Base-by-base conservation (phyloP, 169 alveolate species). In the Eimeria nieschulzi region DNA sequence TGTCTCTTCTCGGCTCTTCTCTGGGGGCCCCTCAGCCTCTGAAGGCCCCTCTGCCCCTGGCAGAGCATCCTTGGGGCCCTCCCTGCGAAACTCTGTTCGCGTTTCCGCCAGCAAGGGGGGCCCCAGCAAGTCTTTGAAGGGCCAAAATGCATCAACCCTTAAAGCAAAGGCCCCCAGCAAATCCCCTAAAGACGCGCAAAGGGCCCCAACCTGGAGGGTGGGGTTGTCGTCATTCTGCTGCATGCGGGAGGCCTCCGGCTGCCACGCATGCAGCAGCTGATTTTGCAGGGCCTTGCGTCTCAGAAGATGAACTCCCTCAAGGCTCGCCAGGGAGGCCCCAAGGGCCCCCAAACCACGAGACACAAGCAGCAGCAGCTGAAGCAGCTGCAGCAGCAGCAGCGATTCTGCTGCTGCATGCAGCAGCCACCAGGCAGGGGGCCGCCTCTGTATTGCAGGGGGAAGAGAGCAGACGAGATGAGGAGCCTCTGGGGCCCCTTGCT, bases 331-430 rank as follows among this genome's bases (percentile, higher is more conserved):
- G 5, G 68, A 12, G 15, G n/a, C 68, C 15, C 23, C n/a, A 19
- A 59, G 68, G 68, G 23, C 68, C 68, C 68, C n/a, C 68, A 59
- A 33, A 33, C 46, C 46, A 0, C 46, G 46, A 33, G 46, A 12
- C 68, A 59, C 68, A 15, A 1, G 68, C 68, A 59, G 68, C 68
- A 59, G 68, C 68, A 59, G 68, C 68, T 15, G 68, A 1, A 59
- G n/a, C 23, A 59, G 68, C 68, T 59, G 68, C 68, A 15, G 68
- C 68, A 59, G 68, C 68, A 59, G 68, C 68, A 2, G 68, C 68
- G 68, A 12, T 19, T 59, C 68, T 59, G 68, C 68, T 59, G 68
- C 68, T 19, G 68, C 68, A 15, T 19, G 68, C 68, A 15, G 68
- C 68, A 59, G 1, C 68, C 15, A 19, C 0, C 6, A 33, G 6